These are phyloP conservation scores for Cudoniella acicularis DNA, from an alignment of 495 filamentous ascomycete species.

Conservation along the genomic window DNA sequence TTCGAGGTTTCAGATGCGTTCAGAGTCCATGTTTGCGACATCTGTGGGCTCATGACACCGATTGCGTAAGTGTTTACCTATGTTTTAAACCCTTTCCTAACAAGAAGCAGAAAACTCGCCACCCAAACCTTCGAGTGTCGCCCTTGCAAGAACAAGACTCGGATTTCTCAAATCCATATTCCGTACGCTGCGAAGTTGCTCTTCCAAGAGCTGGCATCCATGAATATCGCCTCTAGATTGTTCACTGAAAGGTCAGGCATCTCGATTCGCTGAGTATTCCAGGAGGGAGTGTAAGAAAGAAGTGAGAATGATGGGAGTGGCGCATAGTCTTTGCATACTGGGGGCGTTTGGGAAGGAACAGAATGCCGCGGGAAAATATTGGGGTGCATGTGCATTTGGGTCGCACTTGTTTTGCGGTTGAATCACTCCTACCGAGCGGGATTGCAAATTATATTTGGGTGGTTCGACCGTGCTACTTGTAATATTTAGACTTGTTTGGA, in stretches of 20 bases:
- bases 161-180: conserved; percentile 94
- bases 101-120: conserved; percentile 71
- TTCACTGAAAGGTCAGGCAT: conserved; percentile 81
- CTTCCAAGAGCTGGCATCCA: conserved; percentile 95
- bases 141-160: conserved; percentile 97
- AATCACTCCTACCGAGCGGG: background rate
- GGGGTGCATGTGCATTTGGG: conserved; percentile 15
- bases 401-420: background rate
- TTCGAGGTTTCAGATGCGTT: conserved; percentile 99
- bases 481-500: conserved; percentile 8
- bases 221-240: conserved; percentile 98
- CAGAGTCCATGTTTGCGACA: conserved; percentile 96
- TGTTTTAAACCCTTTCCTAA: conserved; percentile 22
- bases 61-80: conserved; percentile 75
- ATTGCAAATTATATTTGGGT: background rate
- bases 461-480: conserved; percentile 4
- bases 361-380: conserved; percentile 12
- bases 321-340: conserved; percentile 21
- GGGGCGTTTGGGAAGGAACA: conserved; percentile 22
- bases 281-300: conserved; percentile 18
- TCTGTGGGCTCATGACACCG: conserved; percentile 97
- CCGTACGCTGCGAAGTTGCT: conserved; percentile 97
- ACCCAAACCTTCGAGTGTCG: conserved; percentile 94
- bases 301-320: background rate
- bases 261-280: conserved; percentile 49